A percentile compares a stretch with the other conserved stretches of the same genome.
Conservation (phyloP, 164 flowering plant species). For the Aristolochia californica region DNA sequence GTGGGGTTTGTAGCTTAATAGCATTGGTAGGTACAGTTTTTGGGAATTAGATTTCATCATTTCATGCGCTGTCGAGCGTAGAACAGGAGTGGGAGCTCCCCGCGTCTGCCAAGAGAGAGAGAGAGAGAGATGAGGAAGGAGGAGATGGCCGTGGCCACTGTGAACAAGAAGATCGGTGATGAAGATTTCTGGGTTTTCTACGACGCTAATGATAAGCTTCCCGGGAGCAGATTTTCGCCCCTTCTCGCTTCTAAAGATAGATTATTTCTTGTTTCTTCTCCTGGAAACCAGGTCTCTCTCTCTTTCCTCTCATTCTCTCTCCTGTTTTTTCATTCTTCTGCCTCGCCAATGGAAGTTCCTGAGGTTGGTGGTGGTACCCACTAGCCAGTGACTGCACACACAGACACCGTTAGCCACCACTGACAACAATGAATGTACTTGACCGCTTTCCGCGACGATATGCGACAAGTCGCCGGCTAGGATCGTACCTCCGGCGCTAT, state of each 20-base stretch:
- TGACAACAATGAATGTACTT: too few relatives aligned
- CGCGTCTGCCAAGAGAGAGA: neutral
- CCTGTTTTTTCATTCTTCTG: neutral
- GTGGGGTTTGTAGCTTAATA: too few relatives aligned
- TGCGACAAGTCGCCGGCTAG: too few relatives aligned
- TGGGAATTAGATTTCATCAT: too few relatives aligned
- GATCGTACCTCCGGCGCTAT: too few relatives aligned
- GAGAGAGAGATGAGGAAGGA: slow-evolving; percentile 7
- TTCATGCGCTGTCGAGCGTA: too few relatives aligned
- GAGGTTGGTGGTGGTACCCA: neutral
- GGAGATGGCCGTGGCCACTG: neutral
- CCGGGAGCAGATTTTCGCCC: neutral
- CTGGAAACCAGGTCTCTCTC: slow-evolving; percentile 19
- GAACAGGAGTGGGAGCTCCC: too few relatives aligned
- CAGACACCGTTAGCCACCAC: too few relatives aligned
- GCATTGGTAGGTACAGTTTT: too few relatives aligned
- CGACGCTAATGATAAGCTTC: neutral
- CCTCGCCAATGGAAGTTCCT: neutral
- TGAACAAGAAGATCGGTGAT: slow-evolving; percentile 1
- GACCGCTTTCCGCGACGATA: too few relatives aligned
- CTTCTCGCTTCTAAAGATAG: slow-evolving; percentile 8
- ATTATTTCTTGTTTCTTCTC: slow-evolving; percentile 19
- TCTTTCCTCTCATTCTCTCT: neutral
- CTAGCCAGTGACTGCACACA: neutral
- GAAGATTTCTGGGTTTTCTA: neutral